Base-by-base conservation (phyloP, 2,329 filamentous ascomycete species). In the Albophoma yamanashiensis region DNA sequence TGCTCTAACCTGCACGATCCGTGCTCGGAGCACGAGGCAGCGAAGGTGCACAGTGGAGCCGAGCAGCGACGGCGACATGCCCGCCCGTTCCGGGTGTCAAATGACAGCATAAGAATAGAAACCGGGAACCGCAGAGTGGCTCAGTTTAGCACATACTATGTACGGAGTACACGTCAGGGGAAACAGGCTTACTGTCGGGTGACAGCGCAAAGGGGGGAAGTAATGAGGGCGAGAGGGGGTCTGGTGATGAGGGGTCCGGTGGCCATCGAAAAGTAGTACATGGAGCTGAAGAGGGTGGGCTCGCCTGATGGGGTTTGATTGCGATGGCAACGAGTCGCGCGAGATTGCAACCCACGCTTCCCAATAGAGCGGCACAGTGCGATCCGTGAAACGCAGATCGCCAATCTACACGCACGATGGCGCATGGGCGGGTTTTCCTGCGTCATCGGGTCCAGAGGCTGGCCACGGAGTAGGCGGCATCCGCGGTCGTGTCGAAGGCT, bases 161-260 rank as follows among this genome's bases (percentile, higher is more conserved):
- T n/a, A n/a, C n/a, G n/a, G n/a, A n/a, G n/a, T n/a, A n/a, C n/a
- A n/a, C n/a, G n/a, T n/a, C 6, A 17, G 36, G 50, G 34, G 8
- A 31, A 36, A 36, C 27, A 34, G 17, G 50, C 7, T 31, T 56
- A n/a, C 36, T 22, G 38, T 56, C 55, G 20, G 55, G 40, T 56
- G 55, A 27, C 22, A 27, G 8, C 20, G 39, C 22, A 40, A 56
- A 27, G 36, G 36, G 36, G 53, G 36, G 38, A 9, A 27, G 25
- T 14, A 17, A 27, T 25, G 22, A 31, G 39, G n/a, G n/a, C 11
- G 25, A 39, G 55, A 57, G 27, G 55, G 55, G 55, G 55, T 57
- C 55, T 57, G 55, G 39, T 57, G 55, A 57, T 43, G 55, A 34
- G 55, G 55, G 55, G 39, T 57, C 55, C 27, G 39, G 55, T 57